Base-by-base conservation (phyloP, 2,329 filamentous ascomycete genomes). In the Parafenestella ontariensis region DNA sequence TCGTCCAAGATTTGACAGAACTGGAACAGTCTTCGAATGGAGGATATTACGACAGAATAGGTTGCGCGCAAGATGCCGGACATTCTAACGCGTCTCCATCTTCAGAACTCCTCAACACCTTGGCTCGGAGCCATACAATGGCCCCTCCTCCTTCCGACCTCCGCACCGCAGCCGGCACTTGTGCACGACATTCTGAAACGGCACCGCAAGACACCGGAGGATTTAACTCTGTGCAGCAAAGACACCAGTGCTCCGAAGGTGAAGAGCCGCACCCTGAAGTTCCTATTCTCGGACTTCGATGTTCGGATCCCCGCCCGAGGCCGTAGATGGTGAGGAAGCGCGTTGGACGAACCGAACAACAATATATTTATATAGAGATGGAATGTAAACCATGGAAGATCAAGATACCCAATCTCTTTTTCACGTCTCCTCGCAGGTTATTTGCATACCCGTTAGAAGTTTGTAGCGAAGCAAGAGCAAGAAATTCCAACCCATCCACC, bases 81-180 rank as follows among this genome's bases (percentile, higher is more conserved):
- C 52, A 49, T 52, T 23, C 39, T 37, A 34, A 55, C 51, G 58
- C 58, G 33, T 54, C 53, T 58, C 56, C 56, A 55, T 54, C 20
- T 28, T 50, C n/a, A 42, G 11, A 18, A 15, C 50, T 28, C 9
- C 20, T 44, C 39, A 55, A 53, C 47, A 49, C 46, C 29, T 28
- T 36, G 26, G 51, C 31, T 55, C 63, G 56, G 58, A 52, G 37
- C 41, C 36, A 33, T 51, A 43, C 54, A 48, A 56, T 64, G 64
- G 60, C 67, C 66, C 69, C 69, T 65, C 66, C 65, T 54, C 60
- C 64, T 62, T 66, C 69, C 66, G 68, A 62, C 55, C 49, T 64
- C 70, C 66, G 62, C 52, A 57, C 37, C 43, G 48, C 45, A 62
- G 46, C 62, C 64, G 59, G 47, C 47, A 58, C 46, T 46, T 24